A percentile compares a stretch with the other conserved stretches of the same genome.
These are phyloP conservation scores for Craterostigma plantagineum DNA, from an alignment of 257 asterid species.

Conservation along the genomic window DNA sequence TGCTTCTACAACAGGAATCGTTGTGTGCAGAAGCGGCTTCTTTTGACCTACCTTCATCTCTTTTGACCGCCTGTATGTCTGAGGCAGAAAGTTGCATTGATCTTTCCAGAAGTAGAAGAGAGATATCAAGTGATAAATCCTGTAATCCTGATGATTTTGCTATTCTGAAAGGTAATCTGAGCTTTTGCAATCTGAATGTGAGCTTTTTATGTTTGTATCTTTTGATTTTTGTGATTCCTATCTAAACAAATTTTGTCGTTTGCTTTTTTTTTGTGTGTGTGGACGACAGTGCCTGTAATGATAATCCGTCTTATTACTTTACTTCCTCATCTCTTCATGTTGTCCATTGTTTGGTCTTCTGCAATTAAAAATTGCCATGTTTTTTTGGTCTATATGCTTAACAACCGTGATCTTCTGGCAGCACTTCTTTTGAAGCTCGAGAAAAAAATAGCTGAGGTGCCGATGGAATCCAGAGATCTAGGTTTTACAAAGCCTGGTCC, in stretches of 20 bases:
- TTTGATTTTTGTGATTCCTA: neutral
- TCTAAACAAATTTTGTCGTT: neutral
- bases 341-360: slow-evolving; percentile 1
- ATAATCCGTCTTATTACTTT: slow-evolving; percentile 4
- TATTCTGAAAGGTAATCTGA: slow-evolving; percentile 60
- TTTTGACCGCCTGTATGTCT: slow-evolving; percentile 75
- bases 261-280: too few species aligned
- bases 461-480: slow-evolving; percentile 64
- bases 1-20: slow-evolving; percentile 44
- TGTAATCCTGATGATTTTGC: slow-evolving; percentile 90
- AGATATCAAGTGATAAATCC: slow-evolving; percentile 59
- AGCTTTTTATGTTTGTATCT: neutral
- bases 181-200: slow-evolving; percentile 4
- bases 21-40: slow-evolving; percentile 98
- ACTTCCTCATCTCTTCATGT: slow-evolving; percentile 5
- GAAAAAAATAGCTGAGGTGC: slow-evolving; percentile 72
- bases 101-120: slow-evolving; percentile 59
- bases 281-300: neutral
- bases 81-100: slow-evolving; percentile 76
- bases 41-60: slow-evolving; percentile 78
- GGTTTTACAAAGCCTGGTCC: slow-evolving; percentile 93
- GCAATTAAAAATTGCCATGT: slow-evolving; percentile 2
- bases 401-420: slow-evolving; percentile 30
- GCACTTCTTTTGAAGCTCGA: slow-evolving; percentile 92
- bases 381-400: slow-evolving; percentile 7